Percentiles rank a stretch among this genome's conserved stretches.
These are phyloP conservation scores for Neofusicoccum kwambonambiense DNA, from an alignment of 2,329 filamentous ascomycete genomes.

Conservation along the genomic window DNA sequence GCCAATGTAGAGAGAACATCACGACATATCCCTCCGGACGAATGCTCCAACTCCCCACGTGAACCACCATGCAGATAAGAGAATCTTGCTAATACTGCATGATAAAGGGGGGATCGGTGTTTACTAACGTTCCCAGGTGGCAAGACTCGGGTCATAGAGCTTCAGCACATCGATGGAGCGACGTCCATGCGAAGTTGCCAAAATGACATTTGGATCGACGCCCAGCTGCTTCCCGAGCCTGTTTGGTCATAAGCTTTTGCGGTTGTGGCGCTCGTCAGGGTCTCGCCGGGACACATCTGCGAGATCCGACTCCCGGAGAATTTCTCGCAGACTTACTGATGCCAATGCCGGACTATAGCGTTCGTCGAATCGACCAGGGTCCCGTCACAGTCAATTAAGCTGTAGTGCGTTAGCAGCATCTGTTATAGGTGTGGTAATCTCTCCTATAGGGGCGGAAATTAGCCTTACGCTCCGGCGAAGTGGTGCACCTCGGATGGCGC, in stretches of 20 bases:
- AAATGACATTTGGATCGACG: constrained; percentile 78
- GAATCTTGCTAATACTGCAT: background rate
- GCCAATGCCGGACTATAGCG: constrained; percentile 77
- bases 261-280: constrained; percentile 1
- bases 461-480: constrained; percentile 43
- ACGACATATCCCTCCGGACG: background rate
- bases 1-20: background rate
- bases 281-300: background rate
- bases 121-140: constrained; percentile 86
- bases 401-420: constrained; percentile 20
- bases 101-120: background rate
- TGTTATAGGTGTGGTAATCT: background rate
- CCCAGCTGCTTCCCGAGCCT: constrained; percentile 82
- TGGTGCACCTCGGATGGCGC: constrained; percentile 40
- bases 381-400: constrained; percentile 75
- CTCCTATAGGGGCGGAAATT: constrained; percentile 16
- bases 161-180: constrained; percentile 83
- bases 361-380: constrained; percentile 80
- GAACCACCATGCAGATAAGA: background rate
- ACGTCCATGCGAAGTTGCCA: constrained; percentile 87
- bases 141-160: constrained; percentile 77
- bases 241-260: constrained; percentile 18
- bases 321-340: constrained; percentile 55
- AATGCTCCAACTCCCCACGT: background rate
- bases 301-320: constrained; percentile 3